Evolutionary conservation across 2,329 filamentous ascomycete species (phyloP).

Genomic region (Trichoderma sp.): DNA sequence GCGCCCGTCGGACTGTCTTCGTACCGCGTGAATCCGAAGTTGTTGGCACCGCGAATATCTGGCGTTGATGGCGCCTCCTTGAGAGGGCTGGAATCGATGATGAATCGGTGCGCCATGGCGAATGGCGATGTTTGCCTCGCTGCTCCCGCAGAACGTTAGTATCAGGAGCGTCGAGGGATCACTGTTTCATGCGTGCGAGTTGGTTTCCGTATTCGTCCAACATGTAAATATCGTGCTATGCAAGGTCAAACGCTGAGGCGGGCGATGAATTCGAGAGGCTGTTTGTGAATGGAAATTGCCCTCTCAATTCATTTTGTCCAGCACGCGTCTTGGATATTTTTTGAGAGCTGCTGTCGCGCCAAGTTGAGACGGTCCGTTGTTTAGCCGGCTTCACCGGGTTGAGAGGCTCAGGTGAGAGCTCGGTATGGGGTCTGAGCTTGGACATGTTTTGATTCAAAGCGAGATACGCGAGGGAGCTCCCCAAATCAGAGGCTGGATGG

Average conservation of each 20-base stretch:
- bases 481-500: not conserved
- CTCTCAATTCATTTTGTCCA: constrained; percentile 7
- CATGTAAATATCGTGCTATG: not conserved
- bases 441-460: not conserved
- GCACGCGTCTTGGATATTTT: constrained; percentile 26
- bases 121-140: constrained; percentile 14
- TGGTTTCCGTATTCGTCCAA: not conserved
- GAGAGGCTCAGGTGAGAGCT: not conserved
- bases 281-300: constrained; percentile 6
- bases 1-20: constrained; percentile 51
- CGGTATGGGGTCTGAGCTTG: not conserved
- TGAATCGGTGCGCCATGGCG: constrained; percentile 42
- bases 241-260: not conserved
- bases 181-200: constrained; percentile 6
- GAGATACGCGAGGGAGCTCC: not conserved
- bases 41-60: constrained; percentile 37
- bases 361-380: constrained; percentile 15
- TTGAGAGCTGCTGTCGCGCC: constrained; percentile 18
- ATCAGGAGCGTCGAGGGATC: not conserved
- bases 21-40: constrained; percentile 38
- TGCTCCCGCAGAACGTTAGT: not conserved
- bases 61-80: constrained; percentile 50
- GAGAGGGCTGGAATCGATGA: constrained; percentile 43
- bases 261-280: not conserved
- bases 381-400: constrained; percentile 20